A percentile compares a stretch with the other conserved stretches of the same genome.
phyloP scores from a whole-genome alignment of 2,329 filamentous ascomycete species.

The Huntiella savannae region DNA sequence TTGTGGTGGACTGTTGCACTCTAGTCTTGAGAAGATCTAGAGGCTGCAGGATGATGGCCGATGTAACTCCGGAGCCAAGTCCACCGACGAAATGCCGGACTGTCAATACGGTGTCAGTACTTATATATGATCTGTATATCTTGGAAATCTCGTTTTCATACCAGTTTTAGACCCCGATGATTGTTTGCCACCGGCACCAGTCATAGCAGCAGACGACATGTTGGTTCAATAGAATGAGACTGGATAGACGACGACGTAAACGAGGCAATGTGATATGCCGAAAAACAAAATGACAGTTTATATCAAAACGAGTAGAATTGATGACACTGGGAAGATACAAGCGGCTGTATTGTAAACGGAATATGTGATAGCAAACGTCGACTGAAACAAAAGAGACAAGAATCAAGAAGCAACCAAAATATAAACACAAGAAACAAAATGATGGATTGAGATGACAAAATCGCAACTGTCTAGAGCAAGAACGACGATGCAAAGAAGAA shows the following conservation, averaged over 20 bases:
- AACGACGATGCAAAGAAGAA: too few relatives aligned
- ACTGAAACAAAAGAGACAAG: neutral
- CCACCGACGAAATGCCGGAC: slow-evolving; percentile 80
- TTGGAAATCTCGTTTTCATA: neutral
- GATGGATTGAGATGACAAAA: too few relatives aligned
- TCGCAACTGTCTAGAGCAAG: too few relatives aligned
- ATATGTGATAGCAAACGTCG: neutral
- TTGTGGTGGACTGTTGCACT: slow-evolving; percentile 66
- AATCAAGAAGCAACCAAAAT: neutral
- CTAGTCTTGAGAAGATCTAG: slow-evolving; percentile 93
- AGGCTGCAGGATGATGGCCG: slow-evolving; percentile 79
- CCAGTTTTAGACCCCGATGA: slow-evolving; percentile 10
- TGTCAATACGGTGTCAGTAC: slow-evolving; percentile 17
- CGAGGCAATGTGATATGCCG: too few relatives aligned
- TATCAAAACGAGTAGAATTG: too few relatives aligned
- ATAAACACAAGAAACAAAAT: too few relatives aligned
- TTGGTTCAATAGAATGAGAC: neutral
- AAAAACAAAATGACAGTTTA: too few relatives aligned
- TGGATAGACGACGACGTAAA: too few relatives aligned
- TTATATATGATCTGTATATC: too few relatives aligned
- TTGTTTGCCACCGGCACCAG: slow-evolving; percentile 1
- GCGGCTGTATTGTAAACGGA: neutral
- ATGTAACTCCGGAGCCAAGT: slow-evolving; percentile 68
- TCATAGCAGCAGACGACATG: slow-evolving; percentile 1
- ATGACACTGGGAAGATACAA: neutral